These are phyloP conservation scores for Comarum palustre DNA, from an alignment of 306 rosid genomes.

Conservation along the genomic window DNA sequence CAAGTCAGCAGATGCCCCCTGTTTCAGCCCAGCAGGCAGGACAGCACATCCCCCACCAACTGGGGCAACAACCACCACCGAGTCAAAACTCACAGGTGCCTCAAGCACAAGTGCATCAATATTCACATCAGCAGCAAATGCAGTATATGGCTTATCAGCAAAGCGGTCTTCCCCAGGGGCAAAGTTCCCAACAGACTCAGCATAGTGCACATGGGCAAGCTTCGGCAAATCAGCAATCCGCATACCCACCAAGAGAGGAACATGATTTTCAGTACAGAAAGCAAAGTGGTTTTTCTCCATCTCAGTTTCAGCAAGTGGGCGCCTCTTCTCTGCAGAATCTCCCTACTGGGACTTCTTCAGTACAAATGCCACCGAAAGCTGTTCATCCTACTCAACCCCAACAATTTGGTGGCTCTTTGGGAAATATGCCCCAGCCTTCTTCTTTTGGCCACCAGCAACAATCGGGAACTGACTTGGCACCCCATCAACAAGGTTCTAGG, in stretches of 20 bases:
- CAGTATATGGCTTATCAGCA: constrained; percentile 75
- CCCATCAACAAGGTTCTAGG: constrained; percentile 59
- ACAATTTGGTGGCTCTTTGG: constrained; percentile 52
- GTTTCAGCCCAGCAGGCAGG: constrained; percentile 43
- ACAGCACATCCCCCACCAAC: constrained; percentile 52
- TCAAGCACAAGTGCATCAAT: constrained; percentile 64
- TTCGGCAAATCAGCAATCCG: constrained; percentile 52
- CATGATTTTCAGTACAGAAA: constrained; percentile 57
- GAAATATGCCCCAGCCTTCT: constrained; percentile 52
- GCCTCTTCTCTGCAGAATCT: constrained; percentile 50
- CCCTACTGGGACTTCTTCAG: constrained; percentile 47
- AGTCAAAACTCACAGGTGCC: constrained; percentile 48
- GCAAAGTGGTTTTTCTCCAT: constrained; percentile 72
- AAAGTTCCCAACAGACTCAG: constrained; percentile 46
- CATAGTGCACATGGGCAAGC: constrained; percentile 53
- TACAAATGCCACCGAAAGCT: constrained; percentile 53
- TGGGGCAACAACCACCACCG: constrained; percentile 54
- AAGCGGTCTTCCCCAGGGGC: constrained; percentile 49
- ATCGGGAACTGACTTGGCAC: constrained; percentile 54
- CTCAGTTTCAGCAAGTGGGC: constrained; percentile 62
- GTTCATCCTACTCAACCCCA: constrained; percentile 58
- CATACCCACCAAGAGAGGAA: constrained; percentile 52
- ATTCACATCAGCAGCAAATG: constrained; percentile 54
- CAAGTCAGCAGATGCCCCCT: constrained; percentile 44
- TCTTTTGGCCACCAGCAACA: constrained; percentile 58